These are phyloP conservation scores for Lathyrus aphaca DNA, from an alignment of 306 rosid species.

Conservation along the genomic window DNA sequence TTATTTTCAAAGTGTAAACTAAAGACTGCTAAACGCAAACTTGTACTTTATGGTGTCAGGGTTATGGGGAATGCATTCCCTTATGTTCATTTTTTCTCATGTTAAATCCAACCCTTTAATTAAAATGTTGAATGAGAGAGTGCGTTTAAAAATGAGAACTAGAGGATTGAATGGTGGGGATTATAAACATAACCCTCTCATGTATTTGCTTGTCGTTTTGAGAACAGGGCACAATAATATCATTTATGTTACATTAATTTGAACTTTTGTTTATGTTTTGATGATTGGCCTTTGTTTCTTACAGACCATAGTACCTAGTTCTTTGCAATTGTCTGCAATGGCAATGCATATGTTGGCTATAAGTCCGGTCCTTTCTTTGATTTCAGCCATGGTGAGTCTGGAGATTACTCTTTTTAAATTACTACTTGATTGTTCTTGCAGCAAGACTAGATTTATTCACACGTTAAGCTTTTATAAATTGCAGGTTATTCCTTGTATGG, in stretches of 20 bases:
- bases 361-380: conserved; percentile 74
- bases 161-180: background rate
- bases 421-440: conserved; percentile 27
- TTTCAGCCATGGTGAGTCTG: conserved; percentile 71
- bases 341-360: conserved; percentile 68
- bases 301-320: conserved; percentile 85
- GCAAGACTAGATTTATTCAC: conserved; percentile 26
- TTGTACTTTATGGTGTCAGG: conserved; percentile 8
- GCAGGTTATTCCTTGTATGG: conserved; percentile 82
- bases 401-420: background rate
- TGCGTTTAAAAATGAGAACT: background rate
- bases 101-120: background rate
- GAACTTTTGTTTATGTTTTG: conserved; percentile 7
- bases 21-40: background rate
- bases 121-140: background rate
- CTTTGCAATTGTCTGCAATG: conserved; percentile 79
- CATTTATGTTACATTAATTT: conserved; percentile 12
- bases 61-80: background rate
- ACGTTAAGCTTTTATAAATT: conserved; percentile 24
- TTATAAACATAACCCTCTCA: background rate
- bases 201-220: conserved; percentile 3
- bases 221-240: background rate
- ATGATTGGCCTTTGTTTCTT: conserved; percentile 39
- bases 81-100: background rate
- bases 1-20: too few relatives aligned